Base-by-base conservation (phyloP, 495 filamentous ascomycete genomes). In the Penicillium bovifimosum region DNA sequence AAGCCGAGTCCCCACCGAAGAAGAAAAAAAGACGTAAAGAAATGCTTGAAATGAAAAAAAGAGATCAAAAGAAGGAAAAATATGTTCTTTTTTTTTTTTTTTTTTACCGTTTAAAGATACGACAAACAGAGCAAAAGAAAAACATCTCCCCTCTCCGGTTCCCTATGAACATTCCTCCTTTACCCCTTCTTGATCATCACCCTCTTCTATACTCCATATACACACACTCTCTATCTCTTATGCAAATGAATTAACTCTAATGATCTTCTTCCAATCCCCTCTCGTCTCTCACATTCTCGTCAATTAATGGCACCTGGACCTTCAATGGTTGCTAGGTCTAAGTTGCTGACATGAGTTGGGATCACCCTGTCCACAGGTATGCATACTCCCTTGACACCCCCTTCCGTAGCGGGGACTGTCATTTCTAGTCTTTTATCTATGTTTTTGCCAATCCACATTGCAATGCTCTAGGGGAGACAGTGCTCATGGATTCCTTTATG, bases 301-400 rank as follows among this genome's bases (percentile, higher is more conserved):
- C 36, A 46, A 11, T 41, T 45, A 63, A 60, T 70, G 67, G 65
- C 68, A 64, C 63, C 58, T 70, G 54, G 54, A 57, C 62, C 53
- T 67, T 71, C 60, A 60, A 73, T 73, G 69, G 65, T 75, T 71
- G 69, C 70, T 64, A 60, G 68, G 68, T 62, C 55, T 59, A 52
- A 59, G 62, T 70, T 72, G 70, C 71, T 70, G 72, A 71, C 67
- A 89, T 89, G 86, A 89, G 82, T 81, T 86, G 81, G 78, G 85
- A 88, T 76, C 78, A 83, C 68, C 78, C 75, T 65, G 77, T 78
- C 65, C 82, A 85, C 72, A 87, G 86, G 86, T 86, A 81, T 76
- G 77, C 63, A 48, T 60, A 28, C 46, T 39, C 46, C 46, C 46
- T 48, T 48, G 33, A 48, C 2, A 38, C 50, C 44, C 45, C 46